Conservation (phyloP, 2,329 filamentous ascomycete species). For the Paraphaeosphaeria sporulosa region DNA sequence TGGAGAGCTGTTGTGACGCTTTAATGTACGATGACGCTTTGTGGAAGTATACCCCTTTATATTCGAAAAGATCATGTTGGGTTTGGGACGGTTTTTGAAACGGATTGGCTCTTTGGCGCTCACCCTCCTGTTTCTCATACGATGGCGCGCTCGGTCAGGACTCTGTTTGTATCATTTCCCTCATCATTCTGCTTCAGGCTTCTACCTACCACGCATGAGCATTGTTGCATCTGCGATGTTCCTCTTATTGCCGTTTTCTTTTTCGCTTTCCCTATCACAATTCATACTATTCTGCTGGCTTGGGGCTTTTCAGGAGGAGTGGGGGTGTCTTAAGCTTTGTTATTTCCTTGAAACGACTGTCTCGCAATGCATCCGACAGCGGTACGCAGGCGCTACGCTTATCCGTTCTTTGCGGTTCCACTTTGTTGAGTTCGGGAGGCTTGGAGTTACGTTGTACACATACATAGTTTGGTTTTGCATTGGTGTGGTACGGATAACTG, state of each 20-base stretch:
- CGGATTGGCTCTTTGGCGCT: slow-evolving; percentile 9
- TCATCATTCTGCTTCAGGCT: neutral
- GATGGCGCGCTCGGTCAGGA: neutral
- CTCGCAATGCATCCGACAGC: slow-evolving; percentile 7
- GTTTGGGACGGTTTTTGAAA: neutral
- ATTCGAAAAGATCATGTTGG: slow-evolving; percentile 6
- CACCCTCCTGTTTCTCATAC: neutral
- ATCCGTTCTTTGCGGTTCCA: slow-evolving; percentile 1
- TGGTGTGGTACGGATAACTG: neutral
- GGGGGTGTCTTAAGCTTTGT: neutral
- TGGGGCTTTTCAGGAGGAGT: neutral
- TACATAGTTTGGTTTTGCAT: neutral
- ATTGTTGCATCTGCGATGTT: neutral
- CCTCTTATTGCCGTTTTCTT: neutral
- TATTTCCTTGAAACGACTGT: neutral
- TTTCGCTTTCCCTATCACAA: neutral
- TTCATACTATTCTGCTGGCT: neutral
- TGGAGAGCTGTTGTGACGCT: slow-evolving; percentile 2
- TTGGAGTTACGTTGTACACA: neutral
- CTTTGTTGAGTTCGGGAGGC: neutral
- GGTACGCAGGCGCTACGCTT: slow-evolving; percentile 9
- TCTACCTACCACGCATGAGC: neutral
- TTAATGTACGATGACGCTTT: slow-evolving; percentile 13
- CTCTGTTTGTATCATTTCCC: neutral
- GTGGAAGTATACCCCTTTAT: slow-evolving; percentile 13